Conservation (phyloP, 192 early-diverging fungal species). For the Diversispora epigaea region DNA sequence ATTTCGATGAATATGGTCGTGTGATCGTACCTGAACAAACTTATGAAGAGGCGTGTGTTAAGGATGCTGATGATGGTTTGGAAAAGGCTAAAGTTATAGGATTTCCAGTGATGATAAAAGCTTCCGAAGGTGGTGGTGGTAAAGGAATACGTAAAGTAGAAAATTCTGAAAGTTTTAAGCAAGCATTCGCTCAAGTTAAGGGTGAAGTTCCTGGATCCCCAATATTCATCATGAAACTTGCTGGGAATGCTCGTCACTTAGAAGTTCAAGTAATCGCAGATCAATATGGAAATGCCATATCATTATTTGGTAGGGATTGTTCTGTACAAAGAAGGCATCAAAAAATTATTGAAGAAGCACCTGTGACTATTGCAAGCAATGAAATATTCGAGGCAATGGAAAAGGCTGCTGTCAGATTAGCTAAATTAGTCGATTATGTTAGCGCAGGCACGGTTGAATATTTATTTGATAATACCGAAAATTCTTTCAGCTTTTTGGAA, state of each 20-base stretch:
- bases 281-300: constrained; percentile 96
- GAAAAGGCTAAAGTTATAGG: constrained; percentile 85
- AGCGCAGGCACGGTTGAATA: constrained; percentile 98
- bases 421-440: constrained; percentile 91
- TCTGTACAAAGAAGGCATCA: constrained; percentile 98
- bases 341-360: constrained; percentile 99
- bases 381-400: constrained; percentile 89
- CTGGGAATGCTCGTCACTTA: constrained; percentile 91
- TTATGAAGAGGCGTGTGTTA: constrained; percentile 81
- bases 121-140: constrained; percentile 97
- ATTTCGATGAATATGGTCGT: constrained; percentile 65
- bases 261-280: constrained; percentile 97
- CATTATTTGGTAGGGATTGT: constrained; percentile 97
- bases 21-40: constrained; percentile 79
- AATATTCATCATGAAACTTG: constrained; percentile 98
- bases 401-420: constrained; percentile 92
- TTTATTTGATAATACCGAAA: constrained; percentile 82
- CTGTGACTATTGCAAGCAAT: constrained; percentile 80
- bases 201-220: constrained; percentile 96
- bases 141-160: constrained; percentile 98
- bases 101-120: constrained; percentile 99
- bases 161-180: constrained; percentile 66
- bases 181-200: constrained; percentile 82
- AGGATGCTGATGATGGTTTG: constrained; percentile 83
- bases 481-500: constrained; percentile 94